Evolutionary conservation across 2,329 filamentous ascomycete species (phyloP), one percentile per base, ranked within the genome.

Genomic region (Byssoonygena ceratinophila): DNA sequence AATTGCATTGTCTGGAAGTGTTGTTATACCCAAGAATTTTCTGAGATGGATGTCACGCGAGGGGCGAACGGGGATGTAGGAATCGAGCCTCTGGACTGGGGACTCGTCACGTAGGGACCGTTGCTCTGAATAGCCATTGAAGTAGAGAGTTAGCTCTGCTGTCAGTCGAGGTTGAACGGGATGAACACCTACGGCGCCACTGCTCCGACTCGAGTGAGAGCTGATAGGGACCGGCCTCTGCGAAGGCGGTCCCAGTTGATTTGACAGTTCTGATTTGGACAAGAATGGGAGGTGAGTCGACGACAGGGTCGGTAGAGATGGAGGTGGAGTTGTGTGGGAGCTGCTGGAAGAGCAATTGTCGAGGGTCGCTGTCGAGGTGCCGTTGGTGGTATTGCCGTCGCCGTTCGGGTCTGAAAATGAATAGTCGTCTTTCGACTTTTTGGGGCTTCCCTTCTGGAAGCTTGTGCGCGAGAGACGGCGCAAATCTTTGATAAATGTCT

Each of bases 51-150:
- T 40, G 83, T 72, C 36, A 96, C 80, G 60, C 81, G 81, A 22
- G 91, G 90, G 27, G 88, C 85, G 69, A 87, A 91, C 40, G 84
- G 81, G 51, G 89, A 95, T 16, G 82, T 78, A 6, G 84, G 80
- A 56, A 79, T 70, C 57, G 73, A 76, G 52, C 71, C 74, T 63
- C 77, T 79, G 47, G 41, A 52, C 2, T 67, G 64, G 37, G 58
- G 58, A 40, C 64, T 69, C 43, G 65, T 58, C 1, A 65, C 65
- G 4, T 62, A 61, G 3, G 60, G 57, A 51, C 62, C 68, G 51
- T 63, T 63, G 34, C 66, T 64, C 71, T 74, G 49, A n/a, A 37
- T 18, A 22, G 11, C 8, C 37, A 48, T 7, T n/a, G 52, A 45
- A 37, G 46, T 53, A 50, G 39, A 36, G n/a, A 11, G 54, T 46